phyloP scores from a whole-genome alignment of 805 yeast genomes.

The Brettanomyces anomalus region DNA sequence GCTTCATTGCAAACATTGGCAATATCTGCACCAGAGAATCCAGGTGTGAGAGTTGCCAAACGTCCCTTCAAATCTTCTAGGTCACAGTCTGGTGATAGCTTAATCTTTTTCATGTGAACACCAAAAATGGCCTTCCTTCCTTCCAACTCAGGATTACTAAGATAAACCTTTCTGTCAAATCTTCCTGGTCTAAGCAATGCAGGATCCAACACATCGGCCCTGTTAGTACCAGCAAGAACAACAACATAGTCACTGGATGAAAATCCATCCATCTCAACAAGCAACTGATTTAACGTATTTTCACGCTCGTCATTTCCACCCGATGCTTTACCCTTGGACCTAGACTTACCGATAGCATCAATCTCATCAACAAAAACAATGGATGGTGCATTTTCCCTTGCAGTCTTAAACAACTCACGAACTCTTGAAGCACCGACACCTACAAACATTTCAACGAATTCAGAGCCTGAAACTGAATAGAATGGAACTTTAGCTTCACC shows the following conservation, averaged over 20 bases:
- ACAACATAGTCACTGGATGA: slow-evolving; percentile 83
- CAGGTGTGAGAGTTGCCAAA: slow-evolving; percentile 87
- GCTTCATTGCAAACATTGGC: slow-evolving; percentile 94
- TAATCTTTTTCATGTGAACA: slow-evolving; percentile 65
- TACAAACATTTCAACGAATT: slow-evolving; percentile 94
- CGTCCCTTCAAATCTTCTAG: slow-evolving; percentile 66
- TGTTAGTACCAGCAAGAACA: slow-evolving; percentile 89
- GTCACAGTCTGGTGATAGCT: slow-evolving; percentile 34
- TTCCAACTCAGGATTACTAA: slow-evolving; percentile 81
- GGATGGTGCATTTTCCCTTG: slow-evolving; percentile 83
- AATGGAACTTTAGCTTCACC: slow-evolving; percentile 96
- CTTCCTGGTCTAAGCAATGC: slow-evolving; percentile 93
- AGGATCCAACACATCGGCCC: slow-evolving; percentile 84
- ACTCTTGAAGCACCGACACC: slow-evolving; percentile 96
- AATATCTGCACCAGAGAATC: slow-evolving; percentile 93
- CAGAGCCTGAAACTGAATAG: slow-evolving; percentile 85
- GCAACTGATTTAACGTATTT: slow-evolving; percentile 80
- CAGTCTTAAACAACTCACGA: slow-evolving; percentile 84
- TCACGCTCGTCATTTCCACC: slow-evolving; percentile 92
- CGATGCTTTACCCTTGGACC: slow-evolving; percentile 62
- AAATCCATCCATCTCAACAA: slow-evolving; percentile 96
- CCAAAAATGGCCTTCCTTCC: slow-evolving; percentile 82
- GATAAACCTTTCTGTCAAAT: slow-evolving; percentile 81
- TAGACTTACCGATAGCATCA: slow-evolving; percentile 89
- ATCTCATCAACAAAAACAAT: slow-evolving; percentile 91